These are phyloP conservation scores for Porodaedalea pini DNA, from an alignment of 1,284 basidiomycete genomes.

Conservation along the genomic window DNA sequence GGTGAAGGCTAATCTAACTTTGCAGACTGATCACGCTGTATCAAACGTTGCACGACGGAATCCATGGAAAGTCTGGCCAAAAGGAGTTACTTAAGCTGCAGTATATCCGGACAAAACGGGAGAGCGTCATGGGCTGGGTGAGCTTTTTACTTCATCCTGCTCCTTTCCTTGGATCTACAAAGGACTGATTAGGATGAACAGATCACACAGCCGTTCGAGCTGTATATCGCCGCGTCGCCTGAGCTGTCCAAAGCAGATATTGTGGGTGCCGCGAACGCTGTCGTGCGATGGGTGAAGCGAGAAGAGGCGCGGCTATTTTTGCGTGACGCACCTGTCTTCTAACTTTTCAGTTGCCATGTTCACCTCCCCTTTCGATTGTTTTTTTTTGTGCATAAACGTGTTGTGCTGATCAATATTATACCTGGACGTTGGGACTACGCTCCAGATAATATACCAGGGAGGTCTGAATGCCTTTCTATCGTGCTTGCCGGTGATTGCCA, in stretches of 20 bases:
- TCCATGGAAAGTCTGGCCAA: conserved; percentile 83
- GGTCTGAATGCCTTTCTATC: too few relatives aligned
- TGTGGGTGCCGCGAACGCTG: conserved; percentile 82
- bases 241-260: conserved; percentile 81
- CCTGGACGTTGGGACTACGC: background rate
- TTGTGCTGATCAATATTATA: background rate
- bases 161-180: background rate
- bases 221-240: conserved; percentile 84
- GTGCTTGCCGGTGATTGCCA: too few relatives aligned
- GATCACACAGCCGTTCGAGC: conserved; percentile 91
- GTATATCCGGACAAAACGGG: conserved; percentile 78
- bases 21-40: conserved; percentile 77
- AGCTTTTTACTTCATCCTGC: conserved; percentile 27
- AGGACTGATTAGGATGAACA: conserved; percentile 31
- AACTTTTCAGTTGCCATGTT: conserved; percentile 19
- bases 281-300: conserved; percentile 86
- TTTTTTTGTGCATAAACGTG: background rate
- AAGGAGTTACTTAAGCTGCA: conserved; percentile 75
- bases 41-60: conserved; percentile 77
- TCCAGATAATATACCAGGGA: too few relatives aligned
- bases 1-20: background rate
- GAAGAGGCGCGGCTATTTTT: conserved; percentile 83
- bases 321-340: conserved; percentile 85
- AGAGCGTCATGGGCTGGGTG: conserved; percentile 90
- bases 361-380: background rate